Evolutionary conservation across 2,329 filamentous ascomycete species (phyloP), one percentile per base, ranked within the genome.

Genomic region (Blastomyces gilchristii): DNA sequence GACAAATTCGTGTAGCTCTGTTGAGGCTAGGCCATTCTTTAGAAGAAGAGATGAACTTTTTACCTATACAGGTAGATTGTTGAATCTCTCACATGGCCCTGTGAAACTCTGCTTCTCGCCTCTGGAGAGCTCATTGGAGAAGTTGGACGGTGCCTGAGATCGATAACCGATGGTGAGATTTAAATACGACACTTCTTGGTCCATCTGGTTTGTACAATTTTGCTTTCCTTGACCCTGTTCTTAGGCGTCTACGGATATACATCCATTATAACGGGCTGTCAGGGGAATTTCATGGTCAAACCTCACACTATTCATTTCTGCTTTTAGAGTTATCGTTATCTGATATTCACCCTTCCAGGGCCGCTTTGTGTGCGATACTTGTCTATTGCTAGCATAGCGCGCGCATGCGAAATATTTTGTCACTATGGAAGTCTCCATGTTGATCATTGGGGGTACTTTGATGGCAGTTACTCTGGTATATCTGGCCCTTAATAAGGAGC

Each of bases 401-500:
- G 12, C n/a, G n/a, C 6, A 14, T 37, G 34, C 37, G 18, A 41
- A 41, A 39, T 58, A 41, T 28, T 22, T 39, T 11, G 12, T 1
- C 18, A 58, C 5, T 22, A 58, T 58, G 37, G 11, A 25, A 43
- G 31, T 12, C 37, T n/a, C 54, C 4, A 58, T 41, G 11, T 37
- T 60, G 6, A 50, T 47, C 5, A 39, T 47, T 60, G 31, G 41
- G 9, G 28, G 2, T 12, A 47, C 25, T 50, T 43, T 60, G 41
- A 25, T 37, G 58, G 41, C n/a, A 2, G n/a, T 60, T 50, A 37
- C 39, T 47, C 9, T 60, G 7, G 14, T 47, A 8, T 50, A 50
- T 60, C 41, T 60, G 9, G 41, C 58, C 16, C 18, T 60, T 47
- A 18, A 47, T 50, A 50, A 60, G 45, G 39, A 49, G n/a, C 31